A percentile compares a stretch with the other conserved stretches of the same genome.
These are phyloP conservation scores for Vitis hybrid DNA, from an alignment of 177 flowering plant species.

Conservation along the genomic window DNA sequence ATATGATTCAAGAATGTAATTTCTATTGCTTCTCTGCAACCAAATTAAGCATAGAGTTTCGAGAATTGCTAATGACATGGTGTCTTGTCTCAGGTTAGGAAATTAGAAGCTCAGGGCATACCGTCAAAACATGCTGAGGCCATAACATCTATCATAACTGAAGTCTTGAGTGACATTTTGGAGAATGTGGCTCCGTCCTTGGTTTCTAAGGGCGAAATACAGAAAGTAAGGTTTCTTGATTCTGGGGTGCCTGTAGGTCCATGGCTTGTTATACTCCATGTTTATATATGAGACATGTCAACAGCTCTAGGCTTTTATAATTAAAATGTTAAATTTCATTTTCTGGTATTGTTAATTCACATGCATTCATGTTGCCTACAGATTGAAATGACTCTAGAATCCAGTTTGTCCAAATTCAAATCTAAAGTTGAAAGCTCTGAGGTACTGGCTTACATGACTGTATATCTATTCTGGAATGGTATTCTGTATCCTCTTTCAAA, in stretches of 20 bases:
- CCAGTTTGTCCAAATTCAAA: conserved; percentile 55
- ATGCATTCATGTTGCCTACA: conserved; percentile 10
- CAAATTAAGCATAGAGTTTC: no score
- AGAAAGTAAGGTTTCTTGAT: conserved; percentile 33
- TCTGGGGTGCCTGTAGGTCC: no score
- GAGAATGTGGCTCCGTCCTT: conserved; percentile 57
- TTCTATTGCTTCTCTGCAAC: neutral
- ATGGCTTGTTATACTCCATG: neutral
- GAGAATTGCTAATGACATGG: neutral
- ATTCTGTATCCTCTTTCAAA: neutral
- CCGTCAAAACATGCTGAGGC: conserved; percentile 75
- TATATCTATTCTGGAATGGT: neutral
- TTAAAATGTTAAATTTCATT: neutral
- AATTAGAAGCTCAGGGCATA: conserved; percentile 57
- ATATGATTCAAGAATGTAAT: neutral
- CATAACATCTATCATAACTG: conserved; percentile 50
- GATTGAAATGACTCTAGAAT: conserved; percentile 55
- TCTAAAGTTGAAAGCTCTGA: conserved; percentile 58
- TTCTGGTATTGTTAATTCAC: neutral
- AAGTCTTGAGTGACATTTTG: conserved; percentile 59
- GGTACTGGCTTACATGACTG: conserved; percentile 28
- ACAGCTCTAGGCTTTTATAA: neutral
- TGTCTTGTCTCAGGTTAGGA: conserved; percentile 47
- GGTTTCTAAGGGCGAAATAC: conserved; percentile 57
- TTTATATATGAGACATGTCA: neutral